Percentiles rank a stretch among this genome's conserved stretches.
phyloP scores from a whole-genome alignment of 495 filamentous ascomycete species.

The Acidiella bohemica region DNA sequence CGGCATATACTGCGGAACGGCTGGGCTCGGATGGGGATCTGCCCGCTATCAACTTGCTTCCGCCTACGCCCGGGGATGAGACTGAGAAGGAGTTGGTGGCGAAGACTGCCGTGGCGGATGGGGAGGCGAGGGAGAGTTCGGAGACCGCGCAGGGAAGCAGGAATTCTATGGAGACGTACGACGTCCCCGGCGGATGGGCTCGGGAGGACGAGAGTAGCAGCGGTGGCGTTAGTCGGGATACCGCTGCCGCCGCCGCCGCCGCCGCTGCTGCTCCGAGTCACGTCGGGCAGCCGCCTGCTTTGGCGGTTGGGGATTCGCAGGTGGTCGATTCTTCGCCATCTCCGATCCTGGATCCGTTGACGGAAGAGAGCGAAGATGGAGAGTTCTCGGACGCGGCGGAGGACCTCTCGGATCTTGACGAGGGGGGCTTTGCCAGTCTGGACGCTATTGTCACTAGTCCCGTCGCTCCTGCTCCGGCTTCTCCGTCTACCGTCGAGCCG shows the following conservation, averaged over 20 bases:
- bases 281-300: neutral
- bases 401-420: constrained; percentile 52
- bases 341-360: constrained; percentile 10
- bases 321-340: no score
- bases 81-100: constrained; percentile 5
- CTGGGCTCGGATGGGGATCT: constrained; percentile 2
- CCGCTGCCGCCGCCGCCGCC: neutral
- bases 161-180: neutral
- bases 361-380: constrained; percentile 35
- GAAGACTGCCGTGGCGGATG: neutral
- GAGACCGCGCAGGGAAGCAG: neutral
- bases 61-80: constrained; percentile 17
- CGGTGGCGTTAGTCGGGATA: neutral
- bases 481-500: neutral
- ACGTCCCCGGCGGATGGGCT: constrained; percentile 11
- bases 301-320: neutral
- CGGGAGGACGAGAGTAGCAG: neutral
- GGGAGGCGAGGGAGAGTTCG: neutral
- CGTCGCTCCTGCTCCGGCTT: constrained; percentile 1
- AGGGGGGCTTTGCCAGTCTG: constrained; percentile 67
- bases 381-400: constrained; percentile 85
- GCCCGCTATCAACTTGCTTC: constrained; percentile 15
- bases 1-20: neutral
- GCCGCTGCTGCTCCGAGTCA: neutral
- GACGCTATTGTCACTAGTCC: constrained; percentile 68